Evolutionary conservation across 2,329 filamentous ascomycete species (phyloP), one percentile per base, ranked within the genome.

Genomic region (Tolypocladium ovalisporum): DNA sequence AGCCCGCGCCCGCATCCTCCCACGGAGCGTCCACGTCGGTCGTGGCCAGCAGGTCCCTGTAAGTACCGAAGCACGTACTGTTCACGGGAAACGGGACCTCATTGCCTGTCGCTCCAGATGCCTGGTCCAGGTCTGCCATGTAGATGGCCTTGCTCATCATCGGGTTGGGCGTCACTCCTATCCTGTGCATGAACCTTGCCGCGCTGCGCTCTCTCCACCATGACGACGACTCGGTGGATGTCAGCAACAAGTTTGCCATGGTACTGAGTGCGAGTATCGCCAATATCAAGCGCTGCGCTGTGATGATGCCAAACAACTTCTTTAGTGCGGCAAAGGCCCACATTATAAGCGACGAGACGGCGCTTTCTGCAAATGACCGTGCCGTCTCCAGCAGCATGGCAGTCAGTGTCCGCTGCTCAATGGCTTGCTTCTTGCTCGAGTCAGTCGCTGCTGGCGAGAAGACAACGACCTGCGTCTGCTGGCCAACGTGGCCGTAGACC

Each of bases 181-280:
- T 75, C 15, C 86, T 80, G 37, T 78, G 77, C 90, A 99, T 94
- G 70, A 93, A 96, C 44, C 79, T 85, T 19, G 81, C 82, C 1
- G 92, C 90, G 59, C 83, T 86, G 58, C 90, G 83, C 73, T 97
- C 93, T 52, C 83, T 80, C 88, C 89, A 96, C 91, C 91, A 97
- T 2, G 81, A 78, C 64, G 85, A 84, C 8, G 83, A 82, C 67
- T 90, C 85, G 61, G 86, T 83, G 15, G 87, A 89, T 0, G 88
- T 85, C 66, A 92, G 84, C 63, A 91, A 79, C 27, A 87, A 72
- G 66, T 97, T 97, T 54, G 84, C 79, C 13, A 90, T 66, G 15
- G 84, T 71, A 66, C 91, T 97, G 35, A 87, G 65, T 0, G 78
- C 75, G 22, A 97, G 77, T 17, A 93, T 69, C 3, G 78, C 66